Evolutionary conservation across 305 asterid species (phyloP).

Genomic region (Ilex paraguariensis): DNA sequence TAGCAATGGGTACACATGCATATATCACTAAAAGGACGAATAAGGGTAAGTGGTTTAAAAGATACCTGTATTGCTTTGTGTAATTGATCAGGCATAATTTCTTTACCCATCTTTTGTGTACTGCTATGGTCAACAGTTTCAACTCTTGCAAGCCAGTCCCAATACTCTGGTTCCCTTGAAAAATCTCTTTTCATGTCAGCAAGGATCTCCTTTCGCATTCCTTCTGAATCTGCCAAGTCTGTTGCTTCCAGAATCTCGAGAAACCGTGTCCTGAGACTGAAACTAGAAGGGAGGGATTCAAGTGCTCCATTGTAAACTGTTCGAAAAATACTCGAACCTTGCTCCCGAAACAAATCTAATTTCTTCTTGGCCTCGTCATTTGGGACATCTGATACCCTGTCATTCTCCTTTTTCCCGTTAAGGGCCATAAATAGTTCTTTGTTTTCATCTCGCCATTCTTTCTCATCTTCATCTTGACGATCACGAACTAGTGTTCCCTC

Average conservation of each 20-base stretch:
- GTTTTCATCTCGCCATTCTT: conserved; percentile 72
- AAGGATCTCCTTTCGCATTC: conserved; percentile 49
- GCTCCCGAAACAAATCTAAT: conserved; percentile 46
- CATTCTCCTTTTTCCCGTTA: conserved; percentile 41
- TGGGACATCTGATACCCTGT: conserved; percentile 25
- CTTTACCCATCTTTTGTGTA: conserved; percentile 12
- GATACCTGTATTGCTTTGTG: conserved; percentile 62
- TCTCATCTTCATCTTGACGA: conserved; percentile 39
- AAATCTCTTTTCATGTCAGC: conserved; percentile 68
- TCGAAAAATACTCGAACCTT: conserved; percentile 55
- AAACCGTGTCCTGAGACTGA: conserved; percentile 62
- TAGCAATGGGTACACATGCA: not conserved
- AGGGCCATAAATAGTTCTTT: conserved; percentile 66
- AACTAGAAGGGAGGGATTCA: conserved; percentile 67
- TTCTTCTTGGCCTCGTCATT: conserved; percentile 51
- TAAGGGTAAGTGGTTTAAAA: not conserved
- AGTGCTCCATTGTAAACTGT: conserved; percentile 63
- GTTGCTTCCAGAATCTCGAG: conserved; percentile 67
- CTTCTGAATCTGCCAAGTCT: conserved; percentile 51
- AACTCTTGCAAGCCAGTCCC: conserved; percentile 94
- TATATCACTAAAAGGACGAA: not conserved
- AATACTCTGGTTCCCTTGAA: conserved; percentile 52
- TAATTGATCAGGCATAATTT: conserved; percentile 28
- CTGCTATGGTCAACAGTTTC: conserved; percentile 27
- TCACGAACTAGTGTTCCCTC: conserved; percentile 34